Base-by-base conservation (phyloP, 140 eudicot species). In the Bidens hawaiensis region DNA sequence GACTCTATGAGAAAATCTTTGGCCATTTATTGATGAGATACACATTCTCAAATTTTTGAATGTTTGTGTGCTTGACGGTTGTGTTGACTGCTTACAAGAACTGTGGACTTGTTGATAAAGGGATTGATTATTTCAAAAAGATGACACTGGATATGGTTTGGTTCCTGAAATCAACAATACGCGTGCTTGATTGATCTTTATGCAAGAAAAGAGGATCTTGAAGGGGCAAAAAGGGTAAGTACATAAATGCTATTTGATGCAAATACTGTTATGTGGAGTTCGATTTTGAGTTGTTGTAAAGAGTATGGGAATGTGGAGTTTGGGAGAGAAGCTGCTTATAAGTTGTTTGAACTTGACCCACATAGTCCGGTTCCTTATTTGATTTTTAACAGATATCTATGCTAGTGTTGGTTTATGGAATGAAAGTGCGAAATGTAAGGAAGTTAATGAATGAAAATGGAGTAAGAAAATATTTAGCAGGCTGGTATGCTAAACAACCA, bases 111-210 rank as follows among this genome's bases (percentile, higher is more conserved):
- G 60, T 77, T 54, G 81, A 76, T 11, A 73, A 62, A 31, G 83
- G 75, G 1, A 33, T 73, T 11, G 27, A 9, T 40, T 77, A 77
- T 68, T 77, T 81, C 38, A 42, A 73, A 25, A 81, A 65, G 62
- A 81, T 81, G 83, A 77, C 24, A 57, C 49, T 56, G 15, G 75
- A 72, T 46, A 77, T 33, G 50, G 53, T 55, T 31, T 81, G 53
- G 72, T 11, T 60, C 87, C 87, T 27, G 70, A 68, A 60, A 49
- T 69, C 1, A 81, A 81, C 80, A 81, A 6, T 77, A 77, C 22
- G 83, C 87, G 30, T 81, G 87, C 45, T 73, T 81, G 65, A 60
- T 81, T 19, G 87, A 81, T 64, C 68, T 81, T 6, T 60, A 76
- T 60, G 80, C 76, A 23, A 77, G 83, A 21, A 73, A 73, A 42